Percentiles rank a stretch among this genome's conserved stretches.
Conservation (phyloP, 768 basidiomycete genomes). For the Xerocomellus intermedius region DNA sequence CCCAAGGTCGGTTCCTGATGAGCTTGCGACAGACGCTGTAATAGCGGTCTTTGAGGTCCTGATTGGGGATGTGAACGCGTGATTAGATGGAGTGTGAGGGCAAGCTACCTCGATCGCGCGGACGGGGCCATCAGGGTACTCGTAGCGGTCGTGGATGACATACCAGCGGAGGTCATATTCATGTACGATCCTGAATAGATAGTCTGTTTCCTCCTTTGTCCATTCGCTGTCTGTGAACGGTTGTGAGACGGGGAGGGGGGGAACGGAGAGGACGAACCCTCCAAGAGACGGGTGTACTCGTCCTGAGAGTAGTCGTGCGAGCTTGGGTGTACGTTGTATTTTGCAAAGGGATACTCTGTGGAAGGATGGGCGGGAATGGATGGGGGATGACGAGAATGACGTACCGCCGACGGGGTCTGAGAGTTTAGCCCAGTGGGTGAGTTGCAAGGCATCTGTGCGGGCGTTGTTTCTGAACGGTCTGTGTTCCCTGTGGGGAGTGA, state of each 20-base stretch:
- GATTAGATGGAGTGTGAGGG: neutral
- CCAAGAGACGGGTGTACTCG: constrained; percentile 79
- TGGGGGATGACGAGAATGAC: constrained; percentile 16
- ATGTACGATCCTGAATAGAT: constrained; percentile 76
- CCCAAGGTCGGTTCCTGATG: constrained; percentile 79
- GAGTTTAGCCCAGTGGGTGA: constrained; percentile 83
- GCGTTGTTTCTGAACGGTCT: constrained; percentile 70
- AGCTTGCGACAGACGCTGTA: constrained; percentile 89
- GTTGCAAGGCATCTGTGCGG: constrained; percentile 63
- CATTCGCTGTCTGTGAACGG: constrained; percentile 65
- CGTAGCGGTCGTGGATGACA: constrained; percentile 87
- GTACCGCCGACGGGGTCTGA: constrained; percentile 55
- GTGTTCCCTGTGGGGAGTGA: constrained; percentile 59
- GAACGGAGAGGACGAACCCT: constrained; percentile 46
- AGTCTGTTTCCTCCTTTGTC: constrained; percentile 92
- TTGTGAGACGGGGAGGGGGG: neutral
- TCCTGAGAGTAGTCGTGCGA: constrained; percentile 76
- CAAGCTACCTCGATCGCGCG: constrained; percentile 67
- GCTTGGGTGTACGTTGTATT: constrained; percentile 71
- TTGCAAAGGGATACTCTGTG: constrained; percentile 76
- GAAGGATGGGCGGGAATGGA: neutral
- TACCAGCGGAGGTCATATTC: constrained; percentile 90
- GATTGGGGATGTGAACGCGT: neutral
- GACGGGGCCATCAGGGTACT: constrained; percentile 52
- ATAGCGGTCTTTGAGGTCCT: constrained; percentile 93